These are phyloP conservation scores for Podila epigama DNA, from an alignment of 192 early-diverging fungal species.

Conservation along the genomic window DNA sequence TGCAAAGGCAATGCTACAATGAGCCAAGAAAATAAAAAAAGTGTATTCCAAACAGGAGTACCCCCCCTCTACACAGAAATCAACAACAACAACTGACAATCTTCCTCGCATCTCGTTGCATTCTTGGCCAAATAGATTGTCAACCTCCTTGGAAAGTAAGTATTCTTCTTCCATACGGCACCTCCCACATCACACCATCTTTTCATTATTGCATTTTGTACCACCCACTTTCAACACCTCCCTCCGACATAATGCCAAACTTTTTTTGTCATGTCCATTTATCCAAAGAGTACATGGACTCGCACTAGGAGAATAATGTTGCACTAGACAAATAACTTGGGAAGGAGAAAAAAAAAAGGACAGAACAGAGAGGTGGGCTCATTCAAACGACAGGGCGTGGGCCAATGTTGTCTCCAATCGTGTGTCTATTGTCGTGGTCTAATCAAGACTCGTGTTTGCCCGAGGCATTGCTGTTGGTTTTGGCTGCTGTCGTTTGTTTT, in stretches of 20 bases:
- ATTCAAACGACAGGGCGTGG: background rate
- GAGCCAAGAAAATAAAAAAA: background rate
- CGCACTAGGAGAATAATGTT: too few relatives aligned
- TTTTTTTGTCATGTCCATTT: background rate
- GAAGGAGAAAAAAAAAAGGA: background rate
- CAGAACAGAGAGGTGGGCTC: background rate
- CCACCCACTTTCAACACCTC: too few relatives aligned
- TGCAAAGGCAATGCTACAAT: too few relatives aligned
- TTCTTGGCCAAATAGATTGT: constrained; percentile 16
- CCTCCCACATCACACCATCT: background rate
- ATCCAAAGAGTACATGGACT: too few relatives aligned
- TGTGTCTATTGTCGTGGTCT: too few relatives aligned
- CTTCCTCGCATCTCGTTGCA: background rate
- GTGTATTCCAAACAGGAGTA: background rate
- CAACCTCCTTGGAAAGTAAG: constrained; percentile 47
- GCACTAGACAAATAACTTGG: background rate
- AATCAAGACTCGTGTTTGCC: too few relatives aligned
- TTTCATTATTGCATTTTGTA: background rate
- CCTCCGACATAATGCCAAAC: too few relatives aligned
- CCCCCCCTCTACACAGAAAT: background rate
- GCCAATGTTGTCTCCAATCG: too few relatives aligned
- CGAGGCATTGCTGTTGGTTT: too few relatives aligned
- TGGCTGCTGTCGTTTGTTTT: too few relatives aligned
- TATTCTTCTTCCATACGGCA: too few relatives aligned
- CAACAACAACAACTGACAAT: too few relatives aligned